Percentiles rank a stretch among this genome's conserved stretches.
Conservation (phyloP, 1,284 basidiomycete species). For the Peniophora sp. region DNA sequence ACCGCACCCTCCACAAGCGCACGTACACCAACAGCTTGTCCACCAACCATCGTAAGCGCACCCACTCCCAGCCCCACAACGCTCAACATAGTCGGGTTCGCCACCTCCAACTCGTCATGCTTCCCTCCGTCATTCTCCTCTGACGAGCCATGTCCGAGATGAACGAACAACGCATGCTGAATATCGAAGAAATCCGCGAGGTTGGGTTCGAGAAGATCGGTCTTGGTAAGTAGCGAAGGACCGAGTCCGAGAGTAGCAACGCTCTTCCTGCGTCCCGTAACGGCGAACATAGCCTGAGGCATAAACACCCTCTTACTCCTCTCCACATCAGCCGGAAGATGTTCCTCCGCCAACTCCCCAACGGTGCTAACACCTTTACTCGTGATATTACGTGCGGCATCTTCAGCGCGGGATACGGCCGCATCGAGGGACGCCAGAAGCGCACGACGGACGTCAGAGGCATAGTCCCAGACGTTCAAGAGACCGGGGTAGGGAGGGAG, state of each 20-base stretch:
- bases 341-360: conserved; percentile 63
- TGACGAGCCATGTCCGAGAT: conserved; percentile 35
- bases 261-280: conserved; percentile 34
- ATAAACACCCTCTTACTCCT: conserved; percentile 81
- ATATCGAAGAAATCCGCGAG: conserved; percentile 87
- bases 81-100: conserved; percentile 60
- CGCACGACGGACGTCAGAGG: conserved; percentile 72
- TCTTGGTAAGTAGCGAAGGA: conserved; percentile 62
- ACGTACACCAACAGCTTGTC: conserved; percentile 72
- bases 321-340: conserved; percentile 81
- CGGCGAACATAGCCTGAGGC: conserved; percentile 92
- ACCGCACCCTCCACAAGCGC: conserved; percentile 73
- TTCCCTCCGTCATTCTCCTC: conserved; percentile 31
- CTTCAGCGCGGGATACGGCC: conserved; percentile 77
- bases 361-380: conserved; percentile 66
- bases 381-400: conserved; percentile 74
- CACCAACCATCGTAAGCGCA: conserved; percentile 82
- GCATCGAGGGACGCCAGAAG: conserved; percentile 81
- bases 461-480: conserved; percentile 85
- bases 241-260: conserved; percentile 69
- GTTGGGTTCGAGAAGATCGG: conserved; percentile 66
- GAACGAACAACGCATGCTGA: conserved; percentile 68
- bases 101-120: conserved; percentile 30
- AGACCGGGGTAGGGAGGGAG: conserved; percentile 89
- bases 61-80: conserved; percentile 75